Conservation (phyloP, 1,284 basidiomycete species). For the Macrocystidia cucumis region DNA sequence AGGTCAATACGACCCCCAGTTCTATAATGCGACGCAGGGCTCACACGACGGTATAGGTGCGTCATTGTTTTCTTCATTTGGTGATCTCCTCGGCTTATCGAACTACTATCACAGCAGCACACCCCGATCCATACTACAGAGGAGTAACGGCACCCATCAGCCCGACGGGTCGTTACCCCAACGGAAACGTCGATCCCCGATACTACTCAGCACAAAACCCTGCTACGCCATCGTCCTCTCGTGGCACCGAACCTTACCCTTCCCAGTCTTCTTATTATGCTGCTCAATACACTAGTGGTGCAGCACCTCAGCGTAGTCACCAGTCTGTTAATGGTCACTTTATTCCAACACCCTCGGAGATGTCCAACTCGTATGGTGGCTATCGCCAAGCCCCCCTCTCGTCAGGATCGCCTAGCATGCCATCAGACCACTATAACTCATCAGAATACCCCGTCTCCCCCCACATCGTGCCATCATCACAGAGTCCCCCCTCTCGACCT, state of each 20-base stretch:
- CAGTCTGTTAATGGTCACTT: slow-evolving; percentile 27
- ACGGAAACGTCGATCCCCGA: slow-evolving; percentile 20
- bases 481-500: slow-evolving; percentile 18
- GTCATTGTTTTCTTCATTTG: neutral
- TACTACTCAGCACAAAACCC: slow-evolving; percentile 21
- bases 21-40: neutral
- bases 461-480: slow-evolving; percentile 23
- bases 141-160: slow-evolving; percentile 26
- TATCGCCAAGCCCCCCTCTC: slow-evolving; percentile 11
- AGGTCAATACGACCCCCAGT: slow-evolving; percentile 1
- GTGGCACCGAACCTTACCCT: slow-evolving; percentile 18
- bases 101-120: slow-evolving; percentile 9
- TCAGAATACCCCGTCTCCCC: slow-evolving; percentile 26
- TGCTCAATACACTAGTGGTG: slow-evolving; percentile 19
- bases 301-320: slow-evolving; percentile 17
- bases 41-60: no score
- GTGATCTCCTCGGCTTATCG: neutral
- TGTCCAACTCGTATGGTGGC: slow-evolving; percentile 32
- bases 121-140: slow-evolving; percentile 25
- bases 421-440: slow-evolving; percentile 22
- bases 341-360: slow-evolving; percentile 47
- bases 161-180: slow-evolving; percentile 22
- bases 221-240: slow-evolving; percentile 20
- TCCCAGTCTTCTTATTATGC: slow-evolving; percentile 22
- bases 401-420: slow-evolving; percentile 18